Conservation (phyloP, 352 stramenopile genomes). For the Phytopythium helicoides region DNA sequence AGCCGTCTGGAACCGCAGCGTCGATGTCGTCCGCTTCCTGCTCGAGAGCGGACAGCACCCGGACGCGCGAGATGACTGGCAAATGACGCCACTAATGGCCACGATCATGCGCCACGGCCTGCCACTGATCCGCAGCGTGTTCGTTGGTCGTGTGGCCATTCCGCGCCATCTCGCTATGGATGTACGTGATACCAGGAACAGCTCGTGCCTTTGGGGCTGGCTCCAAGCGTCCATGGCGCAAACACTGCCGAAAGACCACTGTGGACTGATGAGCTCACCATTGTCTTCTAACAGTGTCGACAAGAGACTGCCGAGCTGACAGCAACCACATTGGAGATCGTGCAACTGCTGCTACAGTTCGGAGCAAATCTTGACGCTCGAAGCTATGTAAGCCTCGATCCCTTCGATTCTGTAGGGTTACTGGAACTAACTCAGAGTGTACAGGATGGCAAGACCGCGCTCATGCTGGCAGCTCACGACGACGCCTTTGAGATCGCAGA, state of each 20-base stretch:
- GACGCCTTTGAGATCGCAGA: constrained; percentile 21
- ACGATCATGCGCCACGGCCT: constrained; percentile 19
- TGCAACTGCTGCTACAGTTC: constrained; percentile 15
- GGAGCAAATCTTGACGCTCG: constrained; percentile 11
- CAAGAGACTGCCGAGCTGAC: constrained; percentile 9
- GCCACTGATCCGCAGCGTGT: constrained; percentile 18
- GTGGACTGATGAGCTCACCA: not conserved
- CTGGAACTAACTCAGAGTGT: not conserved
- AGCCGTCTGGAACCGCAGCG: constrained; percentile 12
- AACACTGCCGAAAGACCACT: not conserved
- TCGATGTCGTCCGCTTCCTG: constrained; percentile 17
- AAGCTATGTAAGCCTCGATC: constrained; percentile 4
- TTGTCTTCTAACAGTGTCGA: constrained; percentile 14
- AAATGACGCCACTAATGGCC: constrained; percentile 24
- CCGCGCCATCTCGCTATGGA: constrained; percentile 18
- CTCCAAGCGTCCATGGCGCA: too few relatives aligned
- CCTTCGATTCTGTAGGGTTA: too few relatives aligned
- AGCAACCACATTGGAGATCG: constrained; percentile 1
- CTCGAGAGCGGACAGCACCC: constrained; percentile 17
- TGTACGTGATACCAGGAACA: too few relatives aligned
- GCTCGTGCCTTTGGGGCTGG: too few relatives aligned
- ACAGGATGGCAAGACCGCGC: constrained; percentile 20
- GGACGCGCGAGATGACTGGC: constrained; percentile 10
- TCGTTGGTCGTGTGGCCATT: constrained; percentile 10
- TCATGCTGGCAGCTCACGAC: constrained; percentile 16